phyloP scores from a whole-genome alignment of 495 filamentous ascomycete genomes.

The Viridothelium virens region DNA sequence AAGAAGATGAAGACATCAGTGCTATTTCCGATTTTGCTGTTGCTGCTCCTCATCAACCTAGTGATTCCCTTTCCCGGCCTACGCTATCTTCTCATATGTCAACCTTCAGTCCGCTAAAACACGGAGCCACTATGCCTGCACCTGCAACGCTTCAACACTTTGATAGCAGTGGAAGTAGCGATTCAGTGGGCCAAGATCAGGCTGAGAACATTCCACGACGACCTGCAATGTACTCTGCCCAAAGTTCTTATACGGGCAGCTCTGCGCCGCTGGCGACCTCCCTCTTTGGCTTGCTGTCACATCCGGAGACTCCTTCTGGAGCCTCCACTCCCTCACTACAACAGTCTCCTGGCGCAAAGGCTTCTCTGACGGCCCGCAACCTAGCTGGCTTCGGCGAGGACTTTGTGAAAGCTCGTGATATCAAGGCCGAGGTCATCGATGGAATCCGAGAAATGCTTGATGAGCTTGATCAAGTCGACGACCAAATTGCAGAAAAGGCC shows the following conservation, averaged over 20 bases:
- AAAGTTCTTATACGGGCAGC: slow-evolving; percentile 42
- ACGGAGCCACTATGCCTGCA: slow-evolving; percentile 32
- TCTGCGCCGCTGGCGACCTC: background rate
- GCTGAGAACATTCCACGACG: slow-evolving; percentile 33
- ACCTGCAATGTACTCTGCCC: slow-evolving; percentile 47
- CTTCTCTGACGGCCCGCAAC: slow-evolving; percentile 19
- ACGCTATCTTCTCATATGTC: slow-evolving; percentile 33
- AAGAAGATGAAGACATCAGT: slow-evolving; percentile 53
- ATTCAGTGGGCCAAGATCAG: slow-evolving; percentile 16
- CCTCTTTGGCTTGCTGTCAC: background rate
- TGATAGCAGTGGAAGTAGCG: slow-evolving; percentile 18
- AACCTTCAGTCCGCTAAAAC: slow-evolving; percentile 38
- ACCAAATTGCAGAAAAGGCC: slow-evolving; percentile 77
- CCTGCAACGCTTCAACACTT: slow-evolving; percentile 21
- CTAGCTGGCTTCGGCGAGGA: slow-evolving; percentile 25
- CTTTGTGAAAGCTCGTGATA: slow-evolving; percentile 35
- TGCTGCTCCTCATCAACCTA: background rate
- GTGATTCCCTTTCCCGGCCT: slow-evolving; percentile 35
- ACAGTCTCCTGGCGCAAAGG: background rate
- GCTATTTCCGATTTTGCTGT: slow-evolving; percentile 5
- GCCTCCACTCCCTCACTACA: background rate
- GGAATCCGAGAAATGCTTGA: slow-evolving; percentile 88
- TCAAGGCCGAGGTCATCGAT: slow-evolving; percentile 81
- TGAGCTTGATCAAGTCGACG: slow-evolving; percentile 78
- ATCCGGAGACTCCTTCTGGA: slow-evolving; percentile 2